Evolutionary conservation across 176 grass and related monocot genomes (phyloP).

Genomic region (Melocanna baccifera): DNA sequence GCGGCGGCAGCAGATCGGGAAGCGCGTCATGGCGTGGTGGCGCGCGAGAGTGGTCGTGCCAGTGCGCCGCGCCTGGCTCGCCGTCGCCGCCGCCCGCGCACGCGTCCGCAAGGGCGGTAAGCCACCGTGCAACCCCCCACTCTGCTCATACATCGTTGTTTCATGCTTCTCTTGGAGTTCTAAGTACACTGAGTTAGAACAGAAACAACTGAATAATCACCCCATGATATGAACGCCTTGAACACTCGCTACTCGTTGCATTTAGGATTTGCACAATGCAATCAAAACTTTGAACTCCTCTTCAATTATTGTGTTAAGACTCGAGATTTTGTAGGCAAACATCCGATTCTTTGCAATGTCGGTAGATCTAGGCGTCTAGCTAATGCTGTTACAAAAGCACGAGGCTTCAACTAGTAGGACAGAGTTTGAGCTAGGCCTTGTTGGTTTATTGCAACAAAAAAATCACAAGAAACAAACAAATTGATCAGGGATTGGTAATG

Average conservation of each 20-base stretch:
- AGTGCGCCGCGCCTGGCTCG: constrained; percentile 76
- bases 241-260: no score
- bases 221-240: no score
- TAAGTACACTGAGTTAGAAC: background rate
- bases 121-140: background rate
- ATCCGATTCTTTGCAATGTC: background rate
- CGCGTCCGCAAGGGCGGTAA: constrained; percentile 63
- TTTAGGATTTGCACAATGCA: background rate
- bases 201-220: background rate
- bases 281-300: background rate
- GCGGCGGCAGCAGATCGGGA: constrained; percentile 33
- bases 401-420: background rate
- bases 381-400: background rate
- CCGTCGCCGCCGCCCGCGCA: constrained; percentile 67
- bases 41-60: constrained; percentile 59
- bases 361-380: constrained; percentile 17
- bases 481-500: constrained; percentile 21
- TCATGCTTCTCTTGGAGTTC: background rate
- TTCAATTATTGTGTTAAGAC: background rate
- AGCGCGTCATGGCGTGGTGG: constrained; percentile 90
- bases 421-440: background rate
- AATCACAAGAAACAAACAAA: constrained; percentile 22
- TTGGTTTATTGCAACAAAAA: background rate
- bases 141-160: background rate
- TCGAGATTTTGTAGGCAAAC: background rate